Base-by-base conservation (phyloP, 768 basidiomycete genomes). In the Gelatoporia subvermispora region DNA sequence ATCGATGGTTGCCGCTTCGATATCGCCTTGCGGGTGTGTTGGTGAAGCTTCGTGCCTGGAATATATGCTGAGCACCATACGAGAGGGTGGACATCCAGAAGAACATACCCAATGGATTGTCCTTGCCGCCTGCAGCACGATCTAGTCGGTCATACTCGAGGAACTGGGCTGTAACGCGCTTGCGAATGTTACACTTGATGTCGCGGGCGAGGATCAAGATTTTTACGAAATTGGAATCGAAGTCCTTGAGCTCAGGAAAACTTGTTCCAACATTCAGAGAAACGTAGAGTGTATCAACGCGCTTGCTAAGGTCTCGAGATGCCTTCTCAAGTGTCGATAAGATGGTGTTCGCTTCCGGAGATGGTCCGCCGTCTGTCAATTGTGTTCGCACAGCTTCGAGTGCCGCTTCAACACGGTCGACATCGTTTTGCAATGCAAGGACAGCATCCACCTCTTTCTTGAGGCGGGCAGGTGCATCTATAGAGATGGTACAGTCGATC, bases 61-160 rank as follows among this genome's bases (percentile, higher is more conserved):
- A 7, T 13, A 31, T 31, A 31, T 31, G 5, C 13, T 5, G 5
- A 7, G 5, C n/a, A 31, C 7, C 28, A 31, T 7, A 13, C 28
- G 13, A 13, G 7, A 31, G 5, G 7, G 7, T 31, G 28, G 28
- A 31, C 13, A n/a, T 7, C 5, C 13, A 31, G 28, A 5, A 7
- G 28, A 31, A 31, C 28, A 31, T 31, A 31, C 28, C 28, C 28
- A 31, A 31, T 5, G 28, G 28, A 31, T 31, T 31, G 13, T 31
- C 28, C 13, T 31, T 31, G 28, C 28, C 28, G 5, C 28, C 28
- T 13, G 28, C 28, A 7, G 72, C 70, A 25, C 62, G 65, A 43
- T 72, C 67, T 1, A 72, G 53, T n/a, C 52, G 57, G n/a, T 72
- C 69, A 64, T 66, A 69, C 37, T 73, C 69, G 20, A 68, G 68